These are phyloP conservation scores for Mycena indigotica DNA, from an alignment of 768 basidiomycete species.

Conservation along the genomic window DNA sequence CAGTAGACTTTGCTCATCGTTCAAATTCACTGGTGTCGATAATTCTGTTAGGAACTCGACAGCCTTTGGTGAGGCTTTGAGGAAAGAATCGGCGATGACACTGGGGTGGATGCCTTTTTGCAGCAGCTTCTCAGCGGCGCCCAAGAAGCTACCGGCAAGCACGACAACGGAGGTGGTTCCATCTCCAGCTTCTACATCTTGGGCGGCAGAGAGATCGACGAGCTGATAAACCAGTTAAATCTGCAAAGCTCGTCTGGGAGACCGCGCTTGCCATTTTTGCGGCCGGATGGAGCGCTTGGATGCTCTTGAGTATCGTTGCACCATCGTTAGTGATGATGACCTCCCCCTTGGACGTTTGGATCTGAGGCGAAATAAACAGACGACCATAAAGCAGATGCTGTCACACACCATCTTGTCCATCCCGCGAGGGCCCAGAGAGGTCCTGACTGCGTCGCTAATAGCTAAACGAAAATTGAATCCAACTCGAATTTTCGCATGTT, in stretches of 20 bases:
- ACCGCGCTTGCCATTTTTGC: slow-evolving; percentile 84
- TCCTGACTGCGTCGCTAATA: slow-evolving; percentile 96
- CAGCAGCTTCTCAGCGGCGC: slow-evolving; percentile 95
- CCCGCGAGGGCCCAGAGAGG: slow-evolving; percentile 93
- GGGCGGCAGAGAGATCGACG: slow-evolving; percentile 95
- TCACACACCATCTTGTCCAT: slow-evolving; percentile 97
- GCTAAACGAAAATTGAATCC: slow-evolving; percentile 64
- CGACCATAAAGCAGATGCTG: not conserved
- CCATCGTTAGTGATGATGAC: slow-evolving; percentile 99
- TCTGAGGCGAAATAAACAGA: slow-evolving; percentile 50
- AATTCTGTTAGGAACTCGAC: slow-evolving; percentile 94
- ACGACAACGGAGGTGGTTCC: slow-evolving; percentile 98
- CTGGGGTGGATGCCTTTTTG: slow-evolving; percentile 97
- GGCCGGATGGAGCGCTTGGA: slow-evolving; percentile 95
- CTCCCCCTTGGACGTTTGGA: slow-evolving; percentile 94
- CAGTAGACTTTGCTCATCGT: slow-evolving; percentile 80
- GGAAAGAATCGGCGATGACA: slow-evolving; percentile 93
- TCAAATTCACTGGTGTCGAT: slow-evolving; percentile 88
- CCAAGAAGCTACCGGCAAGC: slow-evolving; percentile 88
- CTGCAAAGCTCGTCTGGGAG: not conserved
- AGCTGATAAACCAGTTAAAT: slow-evolving; percentile 55
- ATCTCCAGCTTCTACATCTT: slow-evolving; percentile 98
- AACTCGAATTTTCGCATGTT: no score
- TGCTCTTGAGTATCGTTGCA: slow-evolving; percentile 93
- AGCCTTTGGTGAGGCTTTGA: slow-evolving; percentile 87